A percentile compares a stretch with the other conserved stretches of the same genome.
phyloP scores from a whole-genome alignment of 495 filamentous ascomycete genomes.

The Immersiella caudata region DNA sequence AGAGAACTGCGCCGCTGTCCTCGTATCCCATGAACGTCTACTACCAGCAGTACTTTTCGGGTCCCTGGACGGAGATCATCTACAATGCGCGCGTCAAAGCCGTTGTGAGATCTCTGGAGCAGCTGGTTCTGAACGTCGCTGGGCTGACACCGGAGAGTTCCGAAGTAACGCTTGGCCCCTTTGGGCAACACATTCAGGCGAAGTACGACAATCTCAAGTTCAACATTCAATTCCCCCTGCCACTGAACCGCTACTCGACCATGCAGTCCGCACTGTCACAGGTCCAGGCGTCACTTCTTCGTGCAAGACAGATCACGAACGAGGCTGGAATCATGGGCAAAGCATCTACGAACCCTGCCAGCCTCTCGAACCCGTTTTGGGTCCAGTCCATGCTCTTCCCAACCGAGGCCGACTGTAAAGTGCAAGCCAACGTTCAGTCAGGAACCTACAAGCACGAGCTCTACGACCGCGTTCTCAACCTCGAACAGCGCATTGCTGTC shows the following conservation, averaged over 20 bases:
- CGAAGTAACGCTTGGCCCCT: slow-evolving; percentile 2
- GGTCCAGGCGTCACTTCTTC: slow-evolving; percentile 26
- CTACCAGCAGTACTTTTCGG: slow-evolving; percentile 2
- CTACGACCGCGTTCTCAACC: slow-evolving; percentile 52
- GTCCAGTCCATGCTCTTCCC: slow-evolving; percentile 56
- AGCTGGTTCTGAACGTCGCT: slow-evolving; percentile 20
- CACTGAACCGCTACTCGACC: slow-evolving; percentile 25
- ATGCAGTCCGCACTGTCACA: slow-evolving; percentile 30
- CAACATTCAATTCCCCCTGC: slow-evolving; percentile 32
- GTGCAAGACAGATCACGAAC: slow-evolving; percentile 16
- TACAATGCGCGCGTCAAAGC: slow-evolving; percentile 32
- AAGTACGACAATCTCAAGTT: slow-evolving; percentile 21
- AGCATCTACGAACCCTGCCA: neutral
- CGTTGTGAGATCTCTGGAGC: slow-evolving; percentile 27
- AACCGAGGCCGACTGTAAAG: slow-evolving; percentile 39
- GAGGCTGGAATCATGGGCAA: neutral
- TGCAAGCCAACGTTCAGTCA: slow-evolving; percentile 44
- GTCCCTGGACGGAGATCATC: slow-evolving; percentile 34
- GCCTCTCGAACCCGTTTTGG: slow-evolving; percentile 34
- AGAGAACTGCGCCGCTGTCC: slow-evolving; percentile 28
- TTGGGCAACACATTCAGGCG: neutral
- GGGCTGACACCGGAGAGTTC: slow-evolving; percentile 21
- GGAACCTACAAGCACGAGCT: slow-evolving; percentile 35
- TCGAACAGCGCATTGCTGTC: slow-evolving; percentile 55
- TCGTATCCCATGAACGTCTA: neutral